Percentiles rank a stretch among this genome's conserved stretches.
phyloP scores from a whole-genome alignment of 2,329 filamentous ascomycete genomes.

The Ambrosiella cleistominuta region DNA sequence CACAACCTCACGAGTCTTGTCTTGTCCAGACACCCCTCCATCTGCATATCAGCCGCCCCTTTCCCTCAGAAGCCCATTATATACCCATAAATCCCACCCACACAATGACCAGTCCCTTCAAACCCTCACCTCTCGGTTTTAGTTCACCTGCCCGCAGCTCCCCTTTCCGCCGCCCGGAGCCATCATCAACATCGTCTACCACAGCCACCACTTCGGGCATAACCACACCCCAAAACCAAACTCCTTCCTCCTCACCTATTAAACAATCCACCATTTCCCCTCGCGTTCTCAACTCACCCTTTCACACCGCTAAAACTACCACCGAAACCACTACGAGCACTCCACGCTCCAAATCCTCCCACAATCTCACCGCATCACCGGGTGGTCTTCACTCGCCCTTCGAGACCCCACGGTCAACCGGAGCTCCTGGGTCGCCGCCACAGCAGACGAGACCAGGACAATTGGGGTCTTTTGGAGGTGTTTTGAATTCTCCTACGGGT shows the following conservation, averaged over 20 bases:
- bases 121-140: conserved; percentile 55
- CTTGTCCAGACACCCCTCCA: not conserved
- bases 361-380: not conserved
- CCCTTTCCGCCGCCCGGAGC: conserved; percentile 44
- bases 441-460: not conserved
- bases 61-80: not conserved
- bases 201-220: conserved; percentile 34
- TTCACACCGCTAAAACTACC: conserved; percentile 14
- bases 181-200: conserved; percentile 18
- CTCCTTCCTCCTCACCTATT: conserved; percentile 41
- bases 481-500: conserved; percentile 1
- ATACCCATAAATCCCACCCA: too few species aligned
- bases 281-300: conserved; percentile 25
- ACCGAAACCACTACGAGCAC: not conserved
- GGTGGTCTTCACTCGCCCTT: conserved; percentile 4
- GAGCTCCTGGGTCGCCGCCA: conserved; percentile 4
- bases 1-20: too few species aligned
- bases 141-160: conserved; percentile 48
- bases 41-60: not conserved
- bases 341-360: conserved; percentile 4
- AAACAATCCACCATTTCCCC: conserved; percentile 20
- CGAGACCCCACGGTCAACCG: conserved; percentile 1
- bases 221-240: conserved; percentile 40
- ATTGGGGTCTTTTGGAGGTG: conserved; percentile 2
- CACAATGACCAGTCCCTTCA: conserved; percentile 27